Base-by-base conservation (phyloP, 345 rosid genomes). In the Acer negundo region DNA sequence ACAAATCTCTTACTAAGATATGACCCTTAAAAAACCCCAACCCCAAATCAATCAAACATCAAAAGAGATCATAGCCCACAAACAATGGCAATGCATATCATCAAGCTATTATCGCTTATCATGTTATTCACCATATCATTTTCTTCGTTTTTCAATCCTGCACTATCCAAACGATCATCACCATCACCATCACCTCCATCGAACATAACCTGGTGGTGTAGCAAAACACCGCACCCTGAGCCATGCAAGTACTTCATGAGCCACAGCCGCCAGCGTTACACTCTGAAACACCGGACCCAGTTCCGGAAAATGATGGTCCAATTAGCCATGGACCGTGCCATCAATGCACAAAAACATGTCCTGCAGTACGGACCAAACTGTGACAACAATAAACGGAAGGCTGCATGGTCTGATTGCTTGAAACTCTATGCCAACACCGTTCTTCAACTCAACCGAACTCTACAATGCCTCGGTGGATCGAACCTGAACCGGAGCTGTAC, bases 171-270 rank as follows among this genome's bases (percentile, higher is more conserved):
- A 46, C 67, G 56, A 69, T 58, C 74, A 40, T 70, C 68, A 22
- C 35, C 79, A 49, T 15, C 1, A 24, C 26, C 77, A 2, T 66
- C 38, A 35, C 1, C 69, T 17, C 55, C 81, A 51, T 19, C 70
- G 2, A 75, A 84, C 72, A 75, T 90, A 66, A 69, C 84, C 20
- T 77, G 85, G 89, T 95, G 98, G 97, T 95, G 99, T 78, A 75
- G 80, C 76, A 78, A 79, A 73, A 95, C 97, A 22, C 99, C 99
- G 6, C 91, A 95, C 74, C 96, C 97, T 16, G 82, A 86, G 38
- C 79, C 92, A 13, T 95, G 99, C 80, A 78, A 78, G 9, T 83
- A 83, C 82, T 90, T 84, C 89, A 51, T 75, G 72, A 58, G 70
- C 63, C 85, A 74, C 23, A 62, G 78, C 72, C 78, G 20, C 74